phyloP scores from a whole-genome alignment of 192 early-diverging fungal species.

The Obelidium mucronatum region DNA sequence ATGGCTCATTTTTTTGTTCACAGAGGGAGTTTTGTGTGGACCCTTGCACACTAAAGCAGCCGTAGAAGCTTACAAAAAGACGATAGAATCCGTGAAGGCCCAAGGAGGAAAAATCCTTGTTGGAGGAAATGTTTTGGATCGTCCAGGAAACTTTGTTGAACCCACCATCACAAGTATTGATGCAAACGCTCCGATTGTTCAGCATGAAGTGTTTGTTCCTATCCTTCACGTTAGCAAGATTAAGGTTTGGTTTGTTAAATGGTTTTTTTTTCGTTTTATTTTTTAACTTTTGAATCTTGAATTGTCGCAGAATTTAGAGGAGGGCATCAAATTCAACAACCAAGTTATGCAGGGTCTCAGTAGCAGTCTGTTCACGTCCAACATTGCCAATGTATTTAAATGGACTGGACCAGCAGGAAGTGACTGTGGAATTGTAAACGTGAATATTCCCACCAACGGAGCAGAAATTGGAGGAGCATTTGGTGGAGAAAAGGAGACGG shows the following conservation, averaged over 20 bases:
- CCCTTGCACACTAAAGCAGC: constrained; percentile 90
- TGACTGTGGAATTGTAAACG: constrained; percentile 91
- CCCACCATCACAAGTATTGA: constrained; percentile 89
- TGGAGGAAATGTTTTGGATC: constrained; percentile 80
- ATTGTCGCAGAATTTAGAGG: constrained; percentile 70
- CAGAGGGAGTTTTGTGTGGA: constrained; percentile 82
- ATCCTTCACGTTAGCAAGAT: constrained; percentile 57
- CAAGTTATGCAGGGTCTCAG: constrained; percentile 87
- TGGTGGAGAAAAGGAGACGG: constrained; percentile 98
- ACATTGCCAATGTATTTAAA: constrained; percentile 83
- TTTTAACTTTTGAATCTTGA: background rate
- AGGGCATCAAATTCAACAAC: constrained; percentile 92
- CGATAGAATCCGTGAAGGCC: constrained; percentile 77
- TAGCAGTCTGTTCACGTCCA: constrained; percentile 83
- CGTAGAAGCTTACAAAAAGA: constrained; percentile 75
- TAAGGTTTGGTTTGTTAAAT: constrained; percentile 29
- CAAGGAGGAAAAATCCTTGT: constrained; percentile 87
- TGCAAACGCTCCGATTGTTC: constrained; percentile 78
- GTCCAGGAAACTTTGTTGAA: constrained; percentile 88
- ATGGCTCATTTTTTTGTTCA: too few relatives aligned
- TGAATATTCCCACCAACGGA: constrained; percentile 96
- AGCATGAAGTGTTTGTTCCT: constrained; percentile 95
- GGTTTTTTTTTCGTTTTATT: constrained; percentile 1
- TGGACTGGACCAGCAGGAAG: constrained; percentile 93
- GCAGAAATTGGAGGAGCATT: constrained; percentile 98